A percentile compares a stretch with the other conserved stretches of the same genome.
Evolutionary conservation across 345 rosid species (phyloP).

Genomic region (Kandelia obovata): DNA sequence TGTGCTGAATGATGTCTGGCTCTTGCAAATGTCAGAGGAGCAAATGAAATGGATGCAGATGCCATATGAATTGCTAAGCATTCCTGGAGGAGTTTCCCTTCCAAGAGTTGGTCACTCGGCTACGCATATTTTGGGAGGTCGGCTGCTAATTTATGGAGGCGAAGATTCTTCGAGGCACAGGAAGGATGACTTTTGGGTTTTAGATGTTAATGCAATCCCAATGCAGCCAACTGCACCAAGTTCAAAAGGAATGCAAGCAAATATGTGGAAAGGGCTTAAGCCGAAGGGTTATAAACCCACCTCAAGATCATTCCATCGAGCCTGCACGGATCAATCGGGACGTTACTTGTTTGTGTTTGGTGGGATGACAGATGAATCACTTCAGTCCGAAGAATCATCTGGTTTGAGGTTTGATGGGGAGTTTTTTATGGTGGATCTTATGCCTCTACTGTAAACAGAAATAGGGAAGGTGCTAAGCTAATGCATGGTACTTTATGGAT

Average conservation of each 20-base stretch:
- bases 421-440: conserved; percentile 65
- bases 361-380: conserved; percentile 79
- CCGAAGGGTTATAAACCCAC: conserved; percentile 51
- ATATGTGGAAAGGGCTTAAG: conserved; percentile 62
- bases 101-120: conserved; percentile 98
- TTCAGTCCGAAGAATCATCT: conserved; percentile 47
- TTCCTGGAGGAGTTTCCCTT: conserved; percentile 54
- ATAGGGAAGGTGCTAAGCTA: not conserved
- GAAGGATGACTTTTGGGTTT: conserved; percentile 85
- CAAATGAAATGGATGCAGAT: conserved; percentile 60
- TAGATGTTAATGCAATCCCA: conserved; percentile 52
- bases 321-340: conserved; percentile 69
- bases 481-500: not conserved
- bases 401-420: conserved; percentile 76
- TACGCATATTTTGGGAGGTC: conserved; percentile 61
- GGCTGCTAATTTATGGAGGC: conserved; percentile 78
- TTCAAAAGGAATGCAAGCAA: conserved; percentile 28
- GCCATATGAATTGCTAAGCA: conserved; percentile 44
- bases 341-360: conserved; percentile 67
- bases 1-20: conserved; percentile 83
- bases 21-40: conserved; percentile 47
- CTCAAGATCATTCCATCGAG: conserved; percentile 73
- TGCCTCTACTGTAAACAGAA: conserved; percentile 36
- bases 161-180: conserved; percentile 80
- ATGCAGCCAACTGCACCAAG: conserved; percentile 33